Conservation (phyloP, 2,329 filamentous ascomycete genomes). For the Fragosphaeria purpurea region DNA sequence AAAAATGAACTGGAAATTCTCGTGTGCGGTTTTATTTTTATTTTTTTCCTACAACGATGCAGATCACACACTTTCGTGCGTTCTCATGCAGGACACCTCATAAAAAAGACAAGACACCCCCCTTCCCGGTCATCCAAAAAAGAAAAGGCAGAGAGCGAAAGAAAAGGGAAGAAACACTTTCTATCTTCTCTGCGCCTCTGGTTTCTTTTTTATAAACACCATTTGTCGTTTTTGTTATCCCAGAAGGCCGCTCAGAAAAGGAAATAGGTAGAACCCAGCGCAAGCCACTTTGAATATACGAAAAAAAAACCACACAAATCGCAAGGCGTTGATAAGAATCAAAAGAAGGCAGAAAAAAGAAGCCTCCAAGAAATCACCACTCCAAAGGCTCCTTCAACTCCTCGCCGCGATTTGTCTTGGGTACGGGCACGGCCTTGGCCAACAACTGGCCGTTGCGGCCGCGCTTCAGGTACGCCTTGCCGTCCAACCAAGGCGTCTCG, state of each 20-base stretch:
- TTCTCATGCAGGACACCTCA: too few relatives aligned
- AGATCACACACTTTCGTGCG: too few relatives aligned
- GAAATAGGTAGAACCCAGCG: too few relatives aligned
- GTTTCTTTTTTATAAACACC: not conserved
- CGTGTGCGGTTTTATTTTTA: too few relatives aligned
- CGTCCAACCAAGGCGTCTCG: slow-evolving; percentile 86
- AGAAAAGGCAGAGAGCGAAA: too few relatives aligned
- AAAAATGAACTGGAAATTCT: too few relatives aligned
- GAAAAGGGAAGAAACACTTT: not conserved
- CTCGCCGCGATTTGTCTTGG: slow-evolving; percentile 82
- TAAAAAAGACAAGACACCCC: too few relatives aligned
- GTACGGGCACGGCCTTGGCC: slow-evolving; percentile 57
- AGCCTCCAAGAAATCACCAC: slow-evolving; percentile 48
- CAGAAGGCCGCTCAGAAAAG: not conserved
- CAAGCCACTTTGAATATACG: too few relatives aligned
- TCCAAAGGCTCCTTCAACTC: slow-evolving; percentile 77
- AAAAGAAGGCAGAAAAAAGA: not conserved
- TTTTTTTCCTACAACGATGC: too few relatives aligned
- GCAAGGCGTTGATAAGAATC: not conserved
- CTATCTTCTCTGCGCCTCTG: not conserved
- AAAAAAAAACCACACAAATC: too few relatives aligned
- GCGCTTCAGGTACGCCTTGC: slow-evolving; percentile 65
- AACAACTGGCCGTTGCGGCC: slow-evolving; percentile 43
- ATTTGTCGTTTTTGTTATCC: not conserved
- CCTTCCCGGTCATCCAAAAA: too few relatives aligned